These are phyloP conservation scores for Camelina hispida DNA, from an alignment of 345 rosid genomes.

Conservation along the genomic window DNA sequence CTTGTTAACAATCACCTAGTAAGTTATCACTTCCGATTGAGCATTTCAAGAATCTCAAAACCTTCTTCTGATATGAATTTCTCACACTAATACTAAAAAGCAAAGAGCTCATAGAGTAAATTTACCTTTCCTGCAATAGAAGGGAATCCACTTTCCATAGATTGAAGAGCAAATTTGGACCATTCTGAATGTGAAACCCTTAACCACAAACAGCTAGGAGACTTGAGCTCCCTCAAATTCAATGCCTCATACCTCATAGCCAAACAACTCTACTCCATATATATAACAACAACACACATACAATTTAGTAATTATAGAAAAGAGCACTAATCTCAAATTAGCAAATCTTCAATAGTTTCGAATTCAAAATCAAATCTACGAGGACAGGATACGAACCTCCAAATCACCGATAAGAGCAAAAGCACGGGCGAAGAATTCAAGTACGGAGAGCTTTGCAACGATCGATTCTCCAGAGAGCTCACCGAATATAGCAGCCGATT, in stretches of 20 bases:
- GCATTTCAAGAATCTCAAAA: neutral
- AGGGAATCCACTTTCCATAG: conserved; percentile 60
- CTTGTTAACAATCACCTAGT: neutral
- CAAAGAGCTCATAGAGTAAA: neutral
- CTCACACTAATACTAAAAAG: neutral
- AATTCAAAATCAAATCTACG: neutral
- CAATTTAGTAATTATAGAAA: neutral
- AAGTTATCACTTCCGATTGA: neutral
- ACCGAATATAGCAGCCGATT: conserved; percentile 49
- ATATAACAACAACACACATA: neutral
- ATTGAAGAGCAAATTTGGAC: conserved; percentile 65
- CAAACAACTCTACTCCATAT: conserved; percentile 57
- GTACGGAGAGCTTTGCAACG: conserved; percentile 61
- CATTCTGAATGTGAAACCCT: conserved; percentile 68
- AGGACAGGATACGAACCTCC: conserved; percentile 51
- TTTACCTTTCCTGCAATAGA: conserved; percentile 62
- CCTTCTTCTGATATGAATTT: neutral
- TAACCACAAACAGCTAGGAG: conserved; percentile 51
- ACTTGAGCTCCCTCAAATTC: conserved; percentile 59
- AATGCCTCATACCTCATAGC: conserved; percentile 82
- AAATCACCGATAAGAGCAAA: conserved; percentile 75
- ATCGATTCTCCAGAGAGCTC: conserved; percentile 50
- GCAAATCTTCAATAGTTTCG: neutral
- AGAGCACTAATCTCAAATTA: neutral
- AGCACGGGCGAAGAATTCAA: conserved; percentile 76